phyloP scores from a whole-genome alignment of 257 asterid species.

The Ophiorrhiza pumila region DNA sequence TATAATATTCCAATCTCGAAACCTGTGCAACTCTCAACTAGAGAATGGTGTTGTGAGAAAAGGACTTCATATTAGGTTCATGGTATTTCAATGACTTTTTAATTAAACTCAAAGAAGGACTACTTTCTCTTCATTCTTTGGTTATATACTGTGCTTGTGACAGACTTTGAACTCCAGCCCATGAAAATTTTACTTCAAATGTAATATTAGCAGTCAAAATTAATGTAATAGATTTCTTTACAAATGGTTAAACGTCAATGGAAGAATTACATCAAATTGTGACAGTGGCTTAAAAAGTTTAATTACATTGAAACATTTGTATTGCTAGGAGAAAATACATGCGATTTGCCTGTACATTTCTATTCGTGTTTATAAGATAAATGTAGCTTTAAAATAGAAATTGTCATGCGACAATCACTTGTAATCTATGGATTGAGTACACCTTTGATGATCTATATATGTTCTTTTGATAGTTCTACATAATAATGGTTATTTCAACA shows the following conservation, averaged over 20 bases:
- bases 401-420: too few species aligned
- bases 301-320: too few species aligned
- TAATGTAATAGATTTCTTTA: too few species aligned
- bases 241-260: not conserved
- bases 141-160: constrained; percentile 1
- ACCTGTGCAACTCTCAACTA: not conserved
- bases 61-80: not conserved
- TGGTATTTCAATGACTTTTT: not conserved
- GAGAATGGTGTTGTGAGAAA: not conserved
- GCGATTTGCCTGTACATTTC: too few species aligned
- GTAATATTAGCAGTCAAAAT: not conserved
- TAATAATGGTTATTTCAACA: too few species aligned
- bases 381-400: too few species aligned
- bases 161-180: not conserved
- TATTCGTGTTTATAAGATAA: too few species aligned
- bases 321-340: too few species aligned
- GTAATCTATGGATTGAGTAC: too few species aligned
- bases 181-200: not conserved
- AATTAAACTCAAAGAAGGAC: not conserved
- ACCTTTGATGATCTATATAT: too few species aligned
- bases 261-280: not conserved
- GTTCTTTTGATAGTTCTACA: too few species aligned
- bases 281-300: too few species aligned
- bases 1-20: not conserved
- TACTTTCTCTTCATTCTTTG: not conserved